Conservation (phyloP, 2,329 filamentous ascomycete species). For the Fusarium annulatum region DNA sequence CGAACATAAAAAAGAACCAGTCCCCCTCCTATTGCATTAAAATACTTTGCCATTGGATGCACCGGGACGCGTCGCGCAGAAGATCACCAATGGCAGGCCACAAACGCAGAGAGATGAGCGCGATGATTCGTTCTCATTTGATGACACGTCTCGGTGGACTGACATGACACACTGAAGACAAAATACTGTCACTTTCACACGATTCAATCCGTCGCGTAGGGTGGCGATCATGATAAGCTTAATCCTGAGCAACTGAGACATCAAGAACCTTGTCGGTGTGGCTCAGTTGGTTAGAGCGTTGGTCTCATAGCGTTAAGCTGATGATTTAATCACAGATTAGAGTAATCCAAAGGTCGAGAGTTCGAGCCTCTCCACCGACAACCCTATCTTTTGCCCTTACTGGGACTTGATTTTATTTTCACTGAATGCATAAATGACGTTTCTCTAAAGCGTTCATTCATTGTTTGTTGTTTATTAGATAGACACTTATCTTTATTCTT, state of each 20-base stretch:
- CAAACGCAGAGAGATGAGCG: rapidly evolving
- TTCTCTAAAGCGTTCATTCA: no score
- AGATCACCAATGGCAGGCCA: rapidly evolving
- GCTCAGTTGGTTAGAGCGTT: slow-evolving; percentile 2
- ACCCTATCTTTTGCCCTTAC: neutral
- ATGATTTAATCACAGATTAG: neutral
- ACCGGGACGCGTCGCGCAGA: neutral
- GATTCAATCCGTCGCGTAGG: rapidly evolving
- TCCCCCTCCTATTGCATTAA: neutral
- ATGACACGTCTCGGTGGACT: rapidly evolving
- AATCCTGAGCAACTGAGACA: rapidly evolving
- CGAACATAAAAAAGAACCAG: neutral
- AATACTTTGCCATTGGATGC: neutral
- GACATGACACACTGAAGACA: rapidly evolving
- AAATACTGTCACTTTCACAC: rapidly evolving
- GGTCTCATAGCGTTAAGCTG: neutral
- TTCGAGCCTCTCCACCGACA: slow-evolving; percentile 2
- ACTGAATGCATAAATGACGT: no score
- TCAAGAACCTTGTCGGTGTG: neutral
- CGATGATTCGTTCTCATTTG: rapidly evolving
- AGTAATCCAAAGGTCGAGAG: slow-evolving; percentile 7
- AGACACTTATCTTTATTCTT: no score
- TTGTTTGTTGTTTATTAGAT: no score
- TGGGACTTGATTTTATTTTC: no score
- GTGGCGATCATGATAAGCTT: rapidly evolving